These are phyloP conservation scores for Pythium monospermum DNA, from an alignment of 352 stramenopile species.

Conservation along the genomic window DNA sequence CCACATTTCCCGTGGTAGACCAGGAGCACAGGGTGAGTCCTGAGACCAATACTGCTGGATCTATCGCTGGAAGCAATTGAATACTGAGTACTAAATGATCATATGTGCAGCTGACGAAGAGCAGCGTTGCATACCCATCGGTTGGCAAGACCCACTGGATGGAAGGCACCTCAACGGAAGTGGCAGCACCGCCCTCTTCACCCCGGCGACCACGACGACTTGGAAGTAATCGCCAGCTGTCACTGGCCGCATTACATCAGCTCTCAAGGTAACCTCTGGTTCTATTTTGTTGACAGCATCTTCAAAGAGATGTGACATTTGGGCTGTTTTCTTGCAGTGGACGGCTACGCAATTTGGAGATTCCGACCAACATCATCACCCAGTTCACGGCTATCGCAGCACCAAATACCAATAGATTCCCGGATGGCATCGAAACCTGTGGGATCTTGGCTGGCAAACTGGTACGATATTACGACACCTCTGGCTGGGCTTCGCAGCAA, in stretches of 20 bases:
- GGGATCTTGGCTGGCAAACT: constrained; percentile 82
- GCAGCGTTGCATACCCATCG: constrained; percentile 34
- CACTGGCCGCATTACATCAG: constrained; percentile 49
- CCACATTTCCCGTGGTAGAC: too few species aligned
- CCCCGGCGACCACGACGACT: background rate
- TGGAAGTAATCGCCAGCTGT: constrained; percentile 39
- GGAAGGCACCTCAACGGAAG: constrained; percentile 11
- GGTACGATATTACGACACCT: constrained; percentile 27
- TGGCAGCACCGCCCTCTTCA: constrained; percentile 1
- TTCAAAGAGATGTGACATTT: too few species aligned
- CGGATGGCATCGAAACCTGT: constrained; percentile 88
- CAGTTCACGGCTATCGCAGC: constrained; percentile 79
- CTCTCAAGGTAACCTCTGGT: constrained; percentile 47
- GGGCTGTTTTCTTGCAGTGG: too few species aligned
- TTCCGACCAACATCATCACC: constrained; percentile 63
- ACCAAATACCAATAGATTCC: constrained; percentile 63
- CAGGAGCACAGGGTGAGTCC: too few species aligned
- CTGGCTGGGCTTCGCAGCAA: too few species aligned
- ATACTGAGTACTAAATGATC: background rate
- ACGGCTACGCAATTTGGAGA: constrained; percentile 58
- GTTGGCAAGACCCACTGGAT: constrained; percentile 68
- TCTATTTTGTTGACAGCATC: background rate
- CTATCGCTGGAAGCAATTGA: too few species aligned
- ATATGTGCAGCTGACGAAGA: constrained; percentile 4
- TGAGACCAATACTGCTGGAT: too few species aligned